These are phyloP conservation scores for Massarina eburnea DNA, from an alignment of 2,329 filamentous ascomycete species.

Conservation along the genomic window DNA sequence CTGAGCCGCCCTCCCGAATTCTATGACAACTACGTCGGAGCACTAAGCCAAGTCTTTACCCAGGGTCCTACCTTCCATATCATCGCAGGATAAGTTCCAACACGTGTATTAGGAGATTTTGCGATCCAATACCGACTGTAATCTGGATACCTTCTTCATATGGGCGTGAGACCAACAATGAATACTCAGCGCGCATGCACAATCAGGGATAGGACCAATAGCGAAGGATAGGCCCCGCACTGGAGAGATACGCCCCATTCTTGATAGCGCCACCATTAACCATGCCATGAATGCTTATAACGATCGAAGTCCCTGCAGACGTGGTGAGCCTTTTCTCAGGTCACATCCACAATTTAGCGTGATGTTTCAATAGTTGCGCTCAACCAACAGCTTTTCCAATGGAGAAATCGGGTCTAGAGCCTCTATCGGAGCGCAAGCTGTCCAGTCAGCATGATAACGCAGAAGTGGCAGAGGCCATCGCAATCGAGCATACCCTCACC, in stretches of 20 bases:
- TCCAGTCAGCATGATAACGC: slow-evolving; percentile 18
- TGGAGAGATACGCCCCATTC: slow-evolving; percentile 3
- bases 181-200: slow-evolving; percentile 6
- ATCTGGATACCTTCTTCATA: slow-evolving; percentile 8
- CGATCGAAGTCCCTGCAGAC: slow-evolving; percentile 6
- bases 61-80: too few relatives aligned
- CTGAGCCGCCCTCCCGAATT: too few relatives aligned
- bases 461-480: slow-evolving; percentile 38
- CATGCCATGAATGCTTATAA: slow-evolving; percentile 9
- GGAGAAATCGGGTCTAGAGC: slow-evolving; percentile 10
- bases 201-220: slow-evolving; percentile 8
- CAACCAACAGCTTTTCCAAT: slow-evolving; percentile 5
- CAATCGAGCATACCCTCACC: slow-evolving; percentile 37
- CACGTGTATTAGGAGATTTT: not conserved
- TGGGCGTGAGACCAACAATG: slow-evolving; percentile 8
- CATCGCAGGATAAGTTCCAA: too few relatives aligned
- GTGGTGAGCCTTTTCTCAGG: not conserved
- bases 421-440: slow-evolving; percentile 17
- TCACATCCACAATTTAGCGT: not conserved
- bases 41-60: too few relatives aligned
- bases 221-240: slow-evolving; percentile 12
- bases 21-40: too few relatives aligned
- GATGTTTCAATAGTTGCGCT: not conserved
- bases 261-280: slow-evolving; percentile 8
- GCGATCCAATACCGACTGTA: slow-evolving; percentile 3